phyloP scores from a whole-genome alignment of 2,329 filamentous ascomycete genomes.

The Ceratocystis diversiconidia region DNA sequence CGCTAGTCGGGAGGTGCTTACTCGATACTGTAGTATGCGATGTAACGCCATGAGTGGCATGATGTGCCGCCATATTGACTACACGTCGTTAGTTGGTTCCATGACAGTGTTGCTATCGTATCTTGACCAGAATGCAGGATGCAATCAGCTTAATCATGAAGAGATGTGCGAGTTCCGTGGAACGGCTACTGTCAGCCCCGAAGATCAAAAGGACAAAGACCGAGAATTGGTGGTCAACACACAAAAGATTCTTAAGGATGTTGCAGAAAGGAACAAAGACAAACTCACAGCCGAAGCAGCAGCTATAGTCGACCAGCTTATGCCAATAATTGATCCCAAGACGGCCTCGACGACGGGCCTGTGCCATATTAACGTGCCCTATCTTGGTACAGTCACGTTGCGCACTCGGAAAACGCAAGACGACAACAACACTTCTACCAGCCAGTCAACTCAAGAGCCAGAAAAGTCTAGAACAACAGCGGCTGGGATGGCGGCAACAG shows the following conservation, averaged over 20 bases:
- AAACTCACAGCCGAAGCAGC: slow-evolving; percentile 31
- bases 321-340: slow-evolving; percentile 28
- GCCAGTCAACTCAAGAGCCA: not conserved
- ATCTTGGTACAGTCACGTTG: slow-evolving; percentile 35
- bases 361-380: slow-evolving; percentile 32
- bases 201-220: slow-evolving; percentile 26
- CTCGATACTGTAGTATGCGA: slow-evolving; percentile 35
- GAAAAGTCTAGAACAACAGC: not conserved
- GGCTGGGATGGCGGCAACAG: not conserved
- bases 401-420: slow-evolving; percentile 20
- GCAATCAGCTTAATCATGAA: slow-evolving; percentile 2
- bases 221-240: slow-evolving; percentile 27
- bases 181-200: slow-evolving; percentile 11
- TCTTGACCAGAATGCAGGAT: slow-evolving; percentile 26
- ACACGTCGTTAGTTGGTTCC: slow-evolving; percentile 36
- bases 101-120: slow-evolving; percentile 39
- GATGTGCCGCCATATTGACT: slow-evolving; percentile 37
- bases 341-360: slow-evolving; percentile 19
- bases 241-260: slow-evolving; percentile 27
- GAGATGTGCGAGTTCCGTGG: not conserved
- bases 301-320: slow-evolving; percentile 30
- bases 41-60: slow-evolving; percentile 27
- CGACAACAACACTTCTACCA: not conserved
- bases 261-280: slow-evolving; percentile 29
- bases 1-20: slow-evolving; percentile 37